A percentile compares a stretch with the other conserved stretches of the same genome.
Conservation (phyloP, 495 filamentous ascomycete genomes). For the Jackrogersella minutella region DNA sequence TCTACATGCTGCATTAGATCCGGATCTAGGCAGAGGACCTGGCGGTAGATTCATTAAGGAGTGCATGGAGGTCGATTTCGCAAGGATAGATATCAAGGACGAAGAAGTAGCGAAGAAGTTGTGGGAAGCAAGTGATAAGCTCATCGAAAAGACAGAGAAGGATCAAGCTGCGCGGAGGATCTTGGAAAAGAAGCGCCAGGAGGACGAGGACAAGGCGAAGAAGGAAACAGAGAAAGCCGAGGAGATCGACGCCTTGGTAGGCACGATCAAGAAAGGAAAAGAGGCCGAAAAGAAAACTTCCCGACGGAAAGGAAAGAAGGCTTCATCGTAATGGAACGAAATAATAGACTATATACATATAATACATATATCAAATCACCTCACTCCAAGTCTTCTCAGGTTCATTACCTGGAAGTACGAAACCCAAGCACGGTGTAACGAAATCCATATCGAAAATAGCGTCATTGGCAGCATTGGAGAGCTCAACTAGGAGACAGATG, state of each 20-base stretch:
- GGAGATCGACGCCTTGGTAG: constrained; percentile 54
- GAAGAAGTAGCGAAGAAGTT: constrained; percentile 80
- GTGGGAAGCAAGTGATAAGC: constrained; percentile 87
- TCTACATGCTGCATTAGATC: constrained; percentile 85
- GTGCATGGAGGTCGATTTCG: constrained; percentile 76
- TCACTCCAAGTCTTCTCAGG: background rate
- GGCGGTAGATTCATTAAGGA: constrained; percentile 86
- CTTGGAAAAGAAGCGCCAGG: constrained; percentile 71
- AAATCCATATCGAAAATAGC: background rate
- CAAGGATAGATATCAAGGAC: constrained; percentile 77
- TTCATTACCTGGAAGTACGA: background rate
- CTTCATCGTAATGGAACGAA: constrained; percentile 16
- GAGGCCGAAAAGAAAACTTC: constrained; percentile 44
- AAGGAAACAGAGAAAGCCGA: constrained; percentile 55
- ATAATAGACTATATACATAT: constrained; percentile 2
- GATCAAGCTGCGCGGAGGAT: constrained; percentile 73
- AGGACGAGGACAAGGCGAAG: constrained; percentile 57
- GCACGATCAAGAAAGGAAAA: constrained; percentile 52
- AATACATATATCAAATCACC: constrained; percentile 3
- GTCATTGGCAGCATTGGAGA: no score
- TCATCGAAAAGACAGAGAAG: constrained; percentile 84
- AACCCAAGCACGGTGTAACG: background rate
- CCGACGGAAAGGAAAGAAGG: constrained; percentile 52
- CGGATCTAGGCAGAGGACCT: constrained; percentile 63
- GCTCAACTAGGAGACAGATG: no score